Evolutionary conservation across 805 yeast species (phyloP), one percentile per base, ranked within the genome.

Genomic region (Maudiozyma saulgeensis): DNA sequence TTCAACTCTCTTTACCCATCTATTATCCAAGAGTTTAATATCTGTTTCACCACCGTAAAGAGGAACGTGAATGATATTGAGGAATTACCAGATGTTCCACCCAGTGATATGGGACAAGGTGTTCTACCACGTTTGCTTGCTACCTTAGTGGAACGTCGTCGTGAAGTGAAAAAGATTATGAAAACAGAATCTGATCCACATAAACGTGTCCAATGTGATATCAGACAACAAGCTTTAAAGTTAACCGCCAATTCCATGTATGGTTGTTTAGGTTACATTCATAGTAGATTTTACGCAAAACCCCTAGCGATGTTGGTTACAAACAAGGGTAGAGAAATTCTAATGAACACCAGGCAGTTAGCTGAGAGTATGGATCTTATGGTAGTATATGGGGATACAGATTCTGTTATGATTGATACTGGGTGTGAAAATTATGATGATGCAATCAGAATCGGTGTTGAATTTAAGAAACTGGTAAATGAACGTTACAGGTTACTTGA

Each of bases 201-300:
- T 48, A 89, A 87, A 62, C 79, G 69, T 49, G 84, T 87, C 0
- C 96, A 91, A 62, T 88, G 84, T 73, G 98, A 93, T 66, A 89
- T 90, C 62, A 87, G 90, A 62, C 99, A 93, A 68, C 95, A 85
- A 65, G 98, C 99, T 0, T 77, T 93, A 64, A 93, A 93, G 66
- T 75, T 93, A 63, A 95, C 99, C 2, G 99, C 99, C 28, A 93
- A 93, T 68, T 93, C 99, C n/a, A 91, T 93, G 97, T 93, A 93
- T 70, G 99, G 99, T 63, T 93, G 98, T 77, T 76, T 93, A 59
- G 99, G 99, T 57, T 90, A 82, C 66, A 85, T 84, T 6, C 78
- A 84, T 59, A 88, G 97, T 21, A 78, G 99, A 60, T 93, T 93
- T 67, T 91, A 90, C 62, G 99, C 99, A 12, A 84, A 87, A 61